Evolutionary conservation across 441 rosid genomes (phyloP), one percentile per base, ranked within the genome.

Genomic region (California macrophylla): DNA sequence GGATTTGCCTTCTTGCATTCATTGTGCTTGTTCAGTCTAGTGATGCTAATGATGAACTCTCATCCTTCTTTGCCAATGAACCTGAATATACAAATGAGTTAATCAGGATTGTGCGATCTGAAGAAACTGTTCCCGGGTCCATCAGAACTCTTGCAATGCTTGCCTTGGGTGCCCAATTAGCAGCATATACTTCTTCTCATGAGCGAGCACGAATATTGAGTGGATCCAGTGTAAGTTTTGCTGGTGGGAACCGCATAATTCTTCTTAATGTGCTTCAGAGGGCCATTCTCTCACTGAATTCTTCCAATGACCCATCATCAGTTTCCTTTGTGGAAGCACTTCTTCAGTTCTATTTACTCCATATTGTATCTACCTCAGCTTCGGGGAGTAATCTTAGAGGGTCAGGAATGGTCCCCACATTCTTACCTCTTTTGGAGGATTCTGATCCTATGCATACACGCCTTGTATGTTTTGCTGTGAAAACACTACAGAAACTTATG

Each of bases 11-110:
- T 74, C 96, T 92, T 79, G 90, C 99, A 6, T 95, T 95, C 82
- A 83, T 87, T 79, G 99, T 92, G 71, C 92, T 95, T 78, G 93
- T 95, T 79, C 97, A 95, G 82, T 95, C 98, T 34, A 82, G 83
- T 85, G 99, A 94, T 84, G 97, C 98, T 56, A 86, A 87, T 74
- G 99, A 92, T 32, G 98, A 89, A 70, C 81, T 95, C 71, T 82
- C 89, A 5, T 85, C 99, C 60, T 95, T 92, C 75, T 95, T 95
- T 69, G 98, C 97, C 18, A 92, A 95, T 84, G 99, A 95, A 77
- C 99, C 99, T 2, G 99, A 95, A 77, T 90, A 95, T 78, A 95
- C 98, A 70, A 92, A 90, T 79, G 99, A 95, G 78, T 80, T 95
- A 67, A 89, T 92, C 68, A 90, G 95, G 82, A 95, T 95, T 34